phyloP scores from a whole-genome alignment of 2,329 filamentous ascomycete genomes.

The Trichoderma harzianum region DNA sequence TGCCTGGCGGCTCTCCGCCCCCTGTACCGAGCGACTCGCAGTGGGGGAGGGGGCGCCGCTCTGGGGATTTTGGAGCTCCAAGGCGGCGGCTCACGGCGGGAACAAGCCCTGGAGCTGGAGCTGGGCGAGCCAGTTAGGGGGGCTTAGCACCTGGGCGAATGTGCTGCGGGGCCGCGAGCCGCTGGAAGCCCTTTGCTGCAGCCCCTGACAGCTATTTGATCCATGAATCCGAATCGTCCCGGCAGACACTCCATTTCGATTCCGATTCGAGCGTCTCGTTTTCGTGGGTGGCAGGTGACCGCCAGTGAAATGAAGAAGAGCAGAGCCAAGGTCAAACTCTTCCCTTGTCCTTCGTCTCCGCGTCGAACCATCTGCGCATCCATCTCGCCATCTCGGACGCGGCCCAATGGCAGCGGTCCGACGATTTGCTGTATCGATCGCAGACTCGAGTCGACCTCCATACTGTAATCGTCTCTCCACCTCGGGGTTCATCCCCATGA shows the following conservation, averaged over 20 bases:
- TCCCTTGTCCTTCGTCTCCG: background rate
- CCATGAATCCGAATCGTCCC: slow-evolving; percentile 20
- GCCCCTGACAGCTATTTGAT: background rate
- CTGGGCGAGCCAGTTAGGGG: background rate
- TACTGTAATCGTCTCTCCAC: background rate
- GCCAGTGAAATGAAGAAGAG: background rate
- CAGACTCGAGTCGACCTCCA: background rate
- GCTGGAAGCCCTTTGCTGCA: background rate
- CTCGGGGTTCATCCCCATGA: background rate
- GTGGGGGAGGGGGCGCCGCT: slow-evolving; percentile 1
- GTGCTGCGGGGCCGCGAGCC: slow-evolving; percentile 6
- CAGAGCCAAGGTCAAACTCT: background rate
- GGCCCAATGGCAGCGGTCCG: background rate
- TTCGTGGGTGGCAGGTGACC: slow-evolving; percentile 16
- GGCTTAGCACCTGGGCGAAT: background rate
- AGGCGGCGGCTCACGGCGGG: background rate
- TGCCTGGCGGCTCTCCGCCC: background rate
- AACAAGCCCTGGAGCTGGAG: background rate
- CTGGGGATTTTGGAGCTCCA: slow-evolving; percentile 8
- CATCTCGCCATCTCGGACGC: slow-evolving; percentile 2
- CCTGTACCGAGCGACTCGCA: background rate
- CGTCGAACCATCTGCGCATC: background rate
- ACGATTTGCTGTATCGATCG: background rate
- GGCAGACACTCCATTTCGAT: slow-evolving; percentile 9
- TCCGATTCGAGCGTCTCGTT: slow-evolving; percentile 18